Base-by-base conservation (phyloP, 1,284 basidiomycete species). In the Ceratobasidium sp. region DNA sequence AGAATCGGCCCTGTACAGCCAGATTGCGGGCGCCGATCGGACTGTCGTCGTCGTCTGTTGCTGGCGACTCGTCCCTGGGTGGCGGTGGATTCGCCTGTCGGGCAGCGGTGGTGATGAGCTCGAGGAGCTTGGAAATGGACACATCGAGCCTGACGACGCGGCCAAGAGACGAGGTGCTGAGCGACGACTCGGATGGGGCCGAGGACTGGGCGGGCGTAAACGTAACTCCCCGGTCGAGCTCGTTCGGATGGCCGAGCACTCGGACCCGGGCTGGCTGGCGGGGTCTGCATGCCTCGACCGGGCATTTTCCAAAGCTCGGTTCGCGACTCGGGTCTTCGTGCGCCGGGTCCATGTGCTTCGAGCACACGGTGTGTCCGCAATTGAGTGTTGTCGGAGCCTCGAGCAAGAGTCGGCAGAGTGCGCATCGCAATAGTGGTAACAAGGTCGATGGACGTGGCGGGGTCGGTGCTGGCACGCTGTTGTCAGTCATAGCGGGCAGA, bases 281-380 rank as follows among this genome's bases (percentile, higher is more conserved):
- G 11, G 64, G 64, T 30, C 19, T 42, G 44, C 64, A 56, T 14
- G 42, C 64, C 36, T 67, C 21, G 30, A 67, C 64, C 2, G 64
- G 53, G 39, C 64, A 67, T 27, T n/a, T n/a, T n/a, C n/a, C n/a
- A n/a, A n/a, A n/a, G n/a, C n/a, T n/a, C n/a, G n/a, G n/a, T n/a
- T n/a, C n/a, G n/a, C n/a, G n/a, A n/a, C n/a, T n/a, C n/a, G n/a
- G 60, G n/a, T 13, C 11, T 21, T 1, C 11, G 30, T 29, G 41
- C 33, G 4, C 33, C 33, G 33, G 33, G 4, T 4, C 11, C 33
- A 59, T 52, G 56, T 81, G 80, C n/a, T 71, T 68, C 0, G 78
- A 72, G 52, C 85, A 86, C 56, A 85, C 73, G 25, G 85, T 81
- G 71, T 86, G 85, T 2, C 85, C 85, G 70, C 85, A 86, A 30